Evolutionary conservation across 129 eudicot species (phyloP), one percentile per base, ranked within the genome.

Genomic region (Escallonia rubra): DNA sequence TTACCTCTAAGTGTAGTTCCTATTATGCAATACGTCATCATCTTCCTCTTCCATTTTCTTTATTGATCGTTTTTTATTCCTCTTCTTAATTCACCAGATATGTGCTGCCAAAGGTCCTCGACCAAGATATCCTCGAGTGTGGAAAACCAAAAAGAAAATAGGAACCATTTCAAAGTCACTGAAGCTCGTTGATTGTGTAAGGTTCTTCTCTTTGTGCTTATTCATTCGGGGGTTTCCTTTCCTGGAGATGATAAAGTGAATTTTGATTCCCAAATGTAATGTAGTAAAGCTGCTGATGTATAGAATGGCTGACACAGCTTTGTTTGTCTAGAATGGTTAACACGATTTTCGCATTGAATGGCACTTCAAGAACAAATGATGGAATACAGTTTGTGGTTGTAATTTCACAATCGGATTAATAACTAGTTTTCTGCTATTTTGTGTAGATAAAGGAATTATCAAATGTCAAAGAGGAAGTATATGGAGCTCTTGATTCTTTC

Each of bases 61-160:
- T 40, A 12, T 70, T 7, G 45, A 51, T 60, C 57, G 54, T 45
- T 7, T 39, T 65, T 47, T 55, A 69, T 11, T 52, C 13, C 15
- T 6, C 68, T 16, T 39, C 23, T 54, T 14, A 54, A 55, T 42
- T 65, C 64, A 40, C 48, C 16, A 91, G 96, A 91, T 88, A 73
- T 91, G 98, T 80, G 98, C 83, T 47, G 86, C 90, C 16, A 91
- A 86, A 83, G 96, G 98, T 63, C 98, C 98, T 75, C 85, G 98
- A 63, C 98, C 94, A 69, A 83, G 98, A 73, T 88, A 83, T 78
- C 98, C 98, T 42, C 87, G 98, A 53, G 98, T 91, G 38, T 91
- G 97, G 96, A 91, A 83, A 80, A 79, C 85, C 57, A 84, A 74
- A 49, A 80, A 69, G 75, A 83, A 73, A 66, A 77, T 88, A 69